Evolutionary conservation across 2,329 filamentous ascomycete species (phyloP), one percentile per base, ranked within the genome.

Genomic region (Diplodia intermedia): DNA sequence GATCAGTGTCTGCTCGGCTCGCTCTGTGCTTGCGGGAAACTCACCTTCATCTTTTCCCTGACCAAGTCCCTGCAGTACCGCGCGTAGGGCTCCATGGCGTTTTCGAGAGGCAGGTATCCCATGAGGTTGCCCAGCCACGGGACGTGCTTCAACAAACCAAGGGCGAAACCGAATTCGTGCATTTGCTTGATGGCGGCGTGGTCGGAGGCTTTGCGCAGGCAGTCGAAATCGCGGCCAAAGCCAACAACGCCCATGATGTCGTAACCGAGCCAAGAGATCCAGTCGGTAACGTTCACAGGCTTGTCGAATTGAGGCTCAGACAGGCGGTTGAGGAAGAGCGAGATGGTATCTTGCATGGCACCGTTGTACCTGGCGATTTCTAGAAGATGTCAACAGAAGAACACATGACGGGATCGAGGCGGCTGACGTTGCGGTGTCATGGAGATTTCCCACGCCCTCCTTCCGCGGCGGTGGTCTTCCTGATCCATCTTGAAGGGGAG

Each of bases 231-330:
- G 71, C 82, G 81, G 2, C 81, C 81, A 71, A 82, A 82, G 36
- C 79, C 79, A 31, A 84, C 71, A 68, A 84, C 82, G 9, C 82
- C 82, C 80, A 86, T 85, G 69, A 86, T 81, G 68, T 86, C 84
- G 69, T 85, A 82, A 11, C 82, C 79, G 36, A 85, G 73, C 76
- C 79, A 84, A 69, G 80, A 60, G 61, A 52, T 36, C 55, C 43
- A 67, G 29, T 67, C 47, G 15, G 66, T 54, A 12, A 47, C 11
- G n/a, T 67, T 47, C 6, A 54, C 31, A 1, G 66, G 55, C 20
- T 55, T 47, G 2, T 47, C 62, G 18, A 31, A 43, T 14, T 40
- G 5, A 2, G 49, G 33, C 20, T 29, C 62, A 9, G 33, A 7
- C 5, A 65, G n/a, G n/a, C 62, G 50, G 20, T 65, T 14, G 12